Percentiles rank a stretch among this genome's conserved stretches.
Evolutionary conservation across 768 basidiomycete species (phyloP).

Genomic region (Lactarius psammicola): DNA sequence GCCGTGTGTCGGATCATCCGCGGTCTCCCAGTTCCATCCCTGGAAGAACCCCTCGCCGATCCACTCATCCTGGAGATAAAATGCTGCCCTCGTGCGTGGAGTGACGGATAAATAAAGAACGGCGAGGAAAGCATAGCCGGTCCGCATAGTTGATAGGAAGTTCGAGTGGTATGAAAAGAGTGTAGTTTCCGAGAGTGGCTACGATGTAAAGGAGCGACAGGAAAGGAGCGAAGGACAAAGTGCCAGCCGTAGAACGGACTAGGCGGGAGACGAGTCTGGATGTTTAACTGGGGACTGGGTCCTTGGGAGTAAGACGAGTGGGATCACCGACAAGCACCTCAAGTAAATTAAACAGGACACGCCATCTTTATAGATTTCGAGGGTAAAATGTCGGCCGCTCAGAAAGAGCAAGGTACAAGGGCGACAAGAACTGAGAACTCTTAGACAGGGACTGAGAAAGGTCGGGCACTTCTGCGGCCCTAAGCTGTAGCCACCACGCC

Average conservation of each 20-base stretch:
- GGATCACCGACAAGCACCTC: too few species aligned
- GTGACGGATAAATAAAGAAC: slow-evolving; percentile 10
- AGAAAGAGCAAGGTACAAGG: too few species aligned
- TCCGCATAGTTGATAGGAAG: slow-evolving; percentile 36
- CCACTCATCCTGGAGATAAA: slow-evolving; percentile 26
- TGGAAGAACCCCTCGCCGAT: slow-evolving; percentile 46
- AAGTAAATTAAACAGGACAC: background rate
- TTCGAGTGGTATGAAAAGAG: slow-evolving; percentile 28
- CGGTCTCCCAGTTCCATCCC: slow-evolving; percentile 49
- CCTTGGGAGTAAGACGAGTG: background rate
- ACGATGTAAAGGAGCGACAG: slow-evolving; percentile 33
- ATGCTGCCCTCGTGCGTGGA: slow-evolving; percentile 6
- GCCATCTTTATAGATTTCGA: background rate
- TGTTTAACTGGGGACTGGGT: slow-evolving; percentile 2
- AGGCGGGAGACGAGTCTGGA: background rate
- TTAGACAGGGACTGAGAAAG: too few species aligned
- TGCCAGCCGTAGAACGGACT: slow-evolving; percentile 10
- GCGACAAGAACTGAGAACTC: too few species aligned
- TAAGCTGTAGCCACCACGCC: too few species aligned
- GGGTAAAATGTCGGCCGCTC: background rate
- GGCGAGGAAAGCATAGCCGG: slow-evolving; percentile 31
- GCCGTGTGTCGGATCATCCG: slow-evolving; percentile 60
- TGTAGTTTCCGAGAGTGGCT: slow-evolving; percentile 26
- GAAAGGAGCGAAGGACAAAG: slow-evolving; percentile 29
- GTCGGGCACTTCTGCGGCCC: too few species aligned